These are phyloP conservation scores for Calcarisporium arbuscula DNA, from an alignment of 2,329 filamentous ascomycete species.

Conservation along the genomic window DNA sequence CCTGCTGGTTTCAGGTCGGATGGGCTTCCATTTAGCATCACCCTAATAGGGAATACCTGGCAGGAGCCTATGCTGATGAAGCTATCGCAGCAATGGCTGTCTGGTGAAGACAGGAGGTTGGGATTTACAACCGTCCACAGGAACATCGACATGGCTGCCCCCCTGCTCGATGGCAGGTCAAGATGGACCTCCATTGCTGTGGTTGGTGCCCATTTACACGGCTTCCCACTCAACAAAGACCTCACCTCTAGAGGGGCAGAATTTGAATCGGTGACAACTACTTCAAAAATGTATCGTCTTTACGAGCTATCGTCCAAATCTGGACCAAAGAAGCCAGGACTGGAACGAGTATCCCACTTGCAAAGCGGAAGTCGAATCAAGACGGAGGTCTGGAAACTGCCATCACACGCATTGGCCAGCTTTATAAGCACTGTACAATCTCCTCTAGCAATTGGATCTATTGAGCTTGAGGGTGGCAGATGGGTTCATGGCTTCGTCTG, in stretches of 20 bases:
- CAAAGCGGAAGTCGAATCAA: conserved; percentile 21
- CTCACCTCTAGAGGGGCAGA: conserved; percentile 22
- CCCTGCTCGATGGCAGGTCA: not conserved
- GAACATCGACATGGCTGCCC: not conserved
- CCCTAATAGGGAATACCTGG: conserved; percentile 29
- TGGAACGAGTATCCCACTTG: conserved; percentile 17
- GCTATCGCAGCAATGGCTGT: conserved; percentile 22
- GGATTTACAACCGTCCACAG: conserved; percentile 19
- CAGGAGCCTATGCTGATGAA: conserved; percentile 24
- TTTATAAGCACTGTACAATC: conserved; percentile 26
- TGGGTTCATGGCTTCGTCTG: conserved; percentile 32
- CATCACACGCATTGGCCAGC: conserved; percentile 19
- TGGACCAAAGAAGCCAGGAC: conserved; percentile 22
- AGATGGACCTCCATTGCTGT: conserved; percentile 20
- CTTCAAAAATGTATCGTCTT: conserved; percentile 22
- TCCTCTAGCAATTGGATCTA: conserved; percentile 27
- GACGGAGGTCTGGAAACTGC: conserved; percentile 30
- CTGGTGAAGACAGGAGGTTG: conserved; percentile 12
- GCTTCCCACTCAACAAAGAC: conserved; percentile 27
- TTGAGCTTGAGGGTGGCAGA: conserved; percentile 25
- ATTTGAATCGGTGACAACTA: conserved; percentile 18
- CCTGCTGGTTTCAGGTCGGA: conserved; percentile 38
- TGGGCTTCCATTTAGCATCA: conserved; percentile 31
- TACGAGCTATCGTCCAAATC: conserved; percentile 17
- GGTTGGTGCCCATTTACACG: conserved; percentile 28